These are phyloP conservation scores for Usnea hakonensis DNA, from an alignment of 495 filamentous ascomycete genomes.

Conservation along the genomic window DNA sequence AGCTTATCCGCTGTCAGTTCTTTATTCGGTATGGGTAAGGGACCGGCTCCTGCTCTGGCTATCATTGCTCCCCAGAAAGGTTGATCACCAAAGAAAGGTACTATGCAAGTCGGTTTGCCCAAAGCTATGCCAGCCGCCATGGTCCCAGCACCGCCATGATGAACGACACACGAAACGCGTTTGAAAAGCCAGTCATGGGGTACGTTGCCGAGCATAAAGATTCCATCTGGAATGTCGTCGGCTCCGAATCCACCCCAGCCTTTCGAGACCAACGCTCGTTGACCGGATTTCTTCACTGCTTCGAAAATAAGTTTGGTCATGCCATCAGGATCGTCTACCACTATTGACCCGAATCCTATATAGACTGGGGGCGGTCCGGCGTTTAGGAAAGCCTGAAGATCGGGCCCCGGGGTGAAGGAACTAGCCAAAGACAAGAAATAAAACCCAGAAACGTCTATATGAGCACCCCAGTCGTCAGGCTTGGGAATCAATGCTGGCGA, in stretches of 20 bases:
- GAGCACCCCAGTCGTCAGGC: constrained; percentile 63
- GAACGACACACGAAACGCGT: constrained; percentile 66
- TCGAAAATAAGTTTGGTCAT: constrained; percentile 63
- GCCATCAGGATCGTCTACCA: constrained; percentile 62
- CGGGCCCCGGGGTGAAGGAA: constrained; percentile 53
- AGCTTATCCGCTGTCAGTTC: constrained; percentile 55
- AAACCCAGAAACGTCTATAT: constrained; percentile 68
- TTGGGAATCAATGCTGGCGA: constrained; percentile 74
- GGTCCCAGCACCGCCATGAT: constrained; percentile 78
- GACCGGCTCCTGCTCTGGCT: constrained; percentile 62
- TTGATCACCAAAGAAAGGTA: constrained; percentile 83
- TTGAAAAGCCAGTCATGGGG: constrained; percentile 82
- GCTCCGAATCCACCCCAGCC: constrained; percentile 73
- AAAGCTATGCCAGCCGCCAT: constrained; percentile 65
- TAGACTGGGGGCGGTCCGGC: constrained; percentile 65
- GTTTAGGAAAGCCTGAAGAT: constrained; percentile 56
- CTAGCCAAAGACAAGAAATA: constrained; percentile 60
- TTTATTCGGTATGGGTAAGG: constrained; percentile 61
- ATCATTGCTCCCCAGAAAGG: constrained; percentile 79
- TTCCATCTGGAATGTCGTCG: constrained; percentile 52
- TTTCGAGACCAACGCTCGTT: constrained; percentile 68
- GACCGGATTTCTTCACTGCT: constrained; percentile 55
- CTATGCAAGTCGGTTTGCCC: constrained; percentile 63
- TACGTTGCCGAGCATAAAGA: constrained; percentile 69
- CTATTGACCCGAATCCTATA: constrained; percentile 77